These are phyloP conservation scores for Trichoderma sp. DNA, from an alignment of 2,329 filamentous ascomycete species.

Conservation along the genomic window DNA sequence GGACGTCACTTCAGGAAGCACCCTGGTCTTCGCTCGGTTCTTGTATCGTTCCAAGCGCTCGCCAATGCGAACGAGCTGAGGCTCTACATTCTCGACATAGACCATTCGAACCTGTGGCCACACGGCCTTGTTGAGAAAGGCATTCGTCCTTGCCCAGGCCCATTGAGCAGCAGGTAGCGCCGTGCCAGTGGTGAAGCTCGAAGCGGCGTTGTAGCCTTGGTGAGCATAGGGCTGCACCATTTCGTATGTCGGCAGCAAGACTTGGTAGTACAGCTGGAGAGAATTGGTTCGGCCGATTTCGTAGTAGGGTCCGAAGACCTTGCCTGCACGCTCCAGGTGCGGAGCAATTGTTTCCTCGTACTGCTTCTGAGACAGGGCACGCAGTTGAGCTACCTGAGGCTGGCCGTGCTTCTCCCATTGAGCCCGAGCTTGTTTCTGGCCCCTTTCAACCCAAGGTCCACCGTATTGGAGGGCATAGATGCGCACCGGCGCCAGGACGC, in stretches of 20 bases:
- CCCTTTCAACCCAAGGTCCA: slow-evolving; percentile 67
- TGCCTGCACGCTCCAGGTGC: slow-evolving; percentile 61
- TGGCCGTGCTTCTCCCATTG: slow-evolving; percentile 79
- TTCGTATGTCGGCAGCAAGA: slow-evolving; percentile 72
- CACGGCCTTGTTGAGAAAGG: slow-evolving; percentile 71
- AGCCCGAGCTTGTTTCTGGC: slow-evolving; percentile 59
- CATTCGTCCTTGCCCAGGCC: slow-evolving; percentile 64
- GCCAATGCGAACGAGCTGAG: slow-evolving; percentile 87
- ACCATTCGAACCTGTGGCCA: slow-evolving; percentile 78
- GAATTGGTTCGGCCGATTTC: slow-evolving; percentile 60
- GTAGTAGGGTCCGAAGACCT: slow-evolving; percentile 68
- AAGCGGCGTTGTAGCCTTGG: slow-evolving; percentile 64
- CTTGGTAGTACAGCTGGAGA: slow-evolving; percentile 65
- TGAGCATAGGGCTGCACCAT: slow-evolving; percentile 70
- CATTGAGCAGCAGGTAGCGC: slow-evolving; percentile 69
- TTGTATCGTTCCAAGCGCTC: slow-evolving; percentile 79
- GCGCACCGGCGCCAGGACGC: slow-evolving; percentile 66
- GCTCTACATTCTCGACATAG: slow-evolving; percentile 90
- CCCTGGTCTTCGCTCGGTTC: slow-evolving; percentile 35
- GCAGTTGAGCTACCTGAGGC: slow-evolving; percentile 68
- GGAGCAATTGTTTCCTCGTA: slow-evolving; percentile 73
- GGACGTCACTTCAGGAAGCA: slow-evolving; percentile 26
- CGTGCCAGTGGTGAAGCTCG: slow-evolving; percentile 64
- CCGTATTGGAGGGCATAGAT: slow-evolving; percentile 69
- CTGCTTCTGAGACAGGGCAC: slow-evolving; percentile 56